Conservation (phyloP, 495 filamentous ascomycete species). For the Lichina pygmaea region DNA sequence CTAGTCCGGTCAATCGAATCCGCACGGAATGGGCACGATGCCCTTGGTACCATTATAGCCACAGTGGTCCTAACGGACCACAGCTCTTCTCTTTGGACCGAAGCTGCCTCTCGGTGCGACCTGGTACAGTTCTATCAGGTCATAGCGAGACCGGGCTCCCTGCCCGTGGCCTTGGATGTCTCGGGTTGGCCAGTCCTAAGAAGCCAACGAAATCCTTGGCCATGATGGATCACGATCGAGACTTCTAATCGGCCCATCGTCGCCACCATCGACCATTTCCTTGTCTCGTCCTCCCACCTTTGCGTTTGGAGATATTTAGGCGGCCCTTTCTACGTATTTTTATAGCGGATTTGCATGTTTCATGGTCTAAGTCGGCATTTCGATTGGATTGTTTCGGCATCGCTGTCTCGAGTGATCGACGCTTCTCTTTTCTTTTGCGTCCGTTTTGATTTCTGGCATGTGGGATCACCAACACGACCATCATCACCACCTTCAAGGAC, state of each 20-base stretch:
- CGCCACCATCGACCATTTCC: neutral
- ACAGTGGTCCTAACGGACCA: neutral
- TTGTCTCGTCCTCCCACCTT: neutral
- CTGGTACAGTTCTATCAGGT: neutral
- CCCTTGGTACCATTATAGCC: neutral
- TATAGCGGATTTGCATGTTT: no score
- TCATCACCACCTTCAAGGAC: neutral
- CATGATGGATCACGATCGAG: neutral
- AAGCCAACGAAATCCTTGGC: neutral
- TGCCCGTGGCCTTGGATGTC: neutral
- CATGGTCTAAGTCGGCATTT: no score
- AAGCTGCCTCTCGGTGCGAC: neutral
- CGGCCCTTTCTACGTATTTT: no score
- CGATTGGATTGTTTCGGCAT: no score
- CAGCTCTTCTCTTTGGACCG: neutral
- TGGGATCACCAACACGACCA: neutral
- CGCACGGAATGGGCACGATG: neutral
- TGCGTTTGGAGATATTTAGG: no score
- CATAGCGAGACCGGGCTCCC: neutral
- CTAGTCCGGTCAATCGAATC: no score
- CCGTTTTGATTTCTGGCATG: neutral
- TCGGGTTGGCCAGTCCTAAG: neutral
- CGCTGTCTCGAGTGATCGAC: no score
- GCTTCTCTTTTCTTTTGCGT: no score
- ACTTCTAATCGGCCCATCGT: neutral